phyloP scores from a whole-genome alignment of 495 filamentous ascomycete species.

The Penicillium chermesinum region DNA sequence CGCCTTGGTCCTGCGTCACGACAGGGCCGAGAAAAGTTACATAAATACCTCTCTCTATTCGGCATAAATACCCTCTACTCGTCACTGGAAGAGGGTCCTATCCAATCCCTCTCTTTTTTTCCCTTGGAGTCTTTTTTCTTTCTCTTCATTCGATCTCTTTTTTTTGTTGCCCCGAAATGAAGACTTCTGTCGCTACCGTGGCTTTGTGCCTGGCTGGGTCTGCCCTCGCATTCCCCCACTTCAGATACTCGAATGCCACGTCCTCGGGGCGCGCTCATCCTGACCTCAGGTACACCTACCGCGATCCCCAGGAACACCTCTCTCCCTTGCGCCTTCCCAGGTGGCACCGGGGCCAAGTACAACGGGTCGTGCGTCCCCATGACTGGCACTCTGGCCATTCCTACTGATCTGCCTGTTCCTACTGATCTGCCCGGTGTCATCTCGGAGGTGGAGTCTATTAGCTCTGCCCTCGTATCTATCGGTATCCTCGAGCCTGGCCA shows the following conservation, averaged over 20 bases:
- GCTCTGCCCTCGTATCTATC: background rate
- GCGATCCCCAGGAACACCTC: background rate
- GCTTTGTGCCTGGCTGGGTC: slow-evolving; percentile 15
- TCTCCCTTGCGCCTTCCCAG: slow-evolving; percentile 7
- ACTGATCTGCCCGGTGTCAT: slow-evolving; percentile 4
- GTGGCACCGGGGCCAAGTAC: too few relatives aligned
- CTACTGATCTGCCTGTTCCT: slow-evolving; percentile 9
- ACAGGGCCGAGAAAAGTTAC: too few relatives aligned
- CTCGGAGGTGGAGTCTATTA: slow-evolving; percentile 1
- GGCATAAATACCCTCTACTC: slow-evolving; percentile 13
- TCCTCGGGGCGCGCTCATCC: too few relatives aligned
- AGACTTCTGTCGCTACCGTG: slow-evolving; percentile 13
- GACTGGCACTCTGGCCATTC: slow-evolving; percentile 12
- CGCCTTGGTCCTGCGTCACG: too few relatives aligned
- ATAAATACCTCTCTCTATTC: background rate
- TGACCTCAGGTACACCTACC: slow-evolving; percentile 2
- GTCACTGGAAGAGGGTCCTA: too few relatives aligned
- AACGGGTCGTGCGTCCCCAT: too few relatives aligned
- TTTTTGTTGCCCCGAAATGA: slow-evolving; percentile 12
- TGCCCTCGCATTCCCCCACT: slow-evolving; percentile 14
- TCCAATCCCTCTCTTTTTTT: slow-evolving; percentile 2
- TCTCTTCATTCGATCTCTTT: background rate
- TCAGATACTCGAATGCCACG: background rate
- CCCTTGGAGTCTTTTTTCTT: background rate
- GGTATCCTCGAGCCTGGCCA: background rate